Conservation (phyloP, 805 yeast species). For the Jamesozyma hellenica region DNA sequence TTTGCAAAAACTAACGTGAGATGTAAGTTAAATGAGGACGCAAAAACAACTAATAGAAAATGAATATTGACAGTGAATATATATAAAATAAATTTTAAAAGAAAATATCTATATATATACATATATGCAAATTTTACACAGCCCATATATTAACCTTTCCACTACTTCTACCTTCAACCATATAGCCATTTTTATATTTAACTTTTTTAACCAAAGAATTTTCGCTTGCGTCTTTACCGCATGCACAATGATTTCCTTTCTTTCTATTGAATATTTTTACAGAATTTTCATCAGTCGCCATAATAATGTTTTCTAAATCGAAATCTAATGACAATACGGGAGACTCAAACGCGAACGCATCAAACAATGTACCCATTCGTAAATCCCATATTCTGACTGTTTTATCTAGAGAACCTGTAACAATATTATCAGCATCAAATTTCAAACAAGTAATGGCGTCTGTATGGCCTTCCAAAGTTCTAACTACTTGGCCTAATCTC, state of each 20-base stretch:
- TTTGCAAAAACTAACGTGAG: no score
- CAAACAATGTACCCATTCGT: conserved; percentile 52
- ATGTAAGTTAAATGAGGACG: no score
- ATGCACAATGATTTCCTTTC: conserved; percentile 41
- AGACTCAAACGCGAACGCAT: conserved; percentile 51
- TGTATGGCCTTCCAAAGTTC: conserved; percentile 57
- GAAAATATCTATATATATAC: no score
- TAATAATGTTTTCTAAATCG: conserved; percentile 46
- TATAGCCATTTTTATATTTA: conserved; percentile 51
- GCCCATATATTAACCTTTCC: conserved; percentile 66
- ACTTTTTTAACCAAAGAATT: conserved; percentile 32
- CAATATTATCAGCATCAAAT: conserved; percentile 54
- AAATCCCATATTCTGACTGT: conserved; percentile 66
- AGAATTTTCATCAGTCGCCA: conserved; percentile 35
- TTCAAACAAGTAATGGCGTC: conserved; percentile 58
- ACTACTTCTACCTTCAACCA: conserved; percentile 52
- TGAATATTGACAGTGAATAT: neutral
- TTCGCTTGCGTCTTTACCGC: conserved; percentile 37
- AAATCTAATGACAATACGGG: conserved; percentile 50
- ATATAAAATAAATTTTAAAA: neutral
- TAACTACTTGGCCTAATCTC: conserved; percentile 55
- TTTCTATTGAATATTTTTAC: conserved; percentile 52
- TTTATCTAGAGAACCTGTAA: conserved; percentile 55
- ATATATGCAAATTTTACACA: conserved; percentile 9
- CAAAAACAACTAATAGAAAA: neutral